Evolutionary conservation across 2,329 filamentous ascomycete species (phyloP), one percentile per base, ranked within the genome.

Genomic region (Fusarium decemcellulare): DNA sequence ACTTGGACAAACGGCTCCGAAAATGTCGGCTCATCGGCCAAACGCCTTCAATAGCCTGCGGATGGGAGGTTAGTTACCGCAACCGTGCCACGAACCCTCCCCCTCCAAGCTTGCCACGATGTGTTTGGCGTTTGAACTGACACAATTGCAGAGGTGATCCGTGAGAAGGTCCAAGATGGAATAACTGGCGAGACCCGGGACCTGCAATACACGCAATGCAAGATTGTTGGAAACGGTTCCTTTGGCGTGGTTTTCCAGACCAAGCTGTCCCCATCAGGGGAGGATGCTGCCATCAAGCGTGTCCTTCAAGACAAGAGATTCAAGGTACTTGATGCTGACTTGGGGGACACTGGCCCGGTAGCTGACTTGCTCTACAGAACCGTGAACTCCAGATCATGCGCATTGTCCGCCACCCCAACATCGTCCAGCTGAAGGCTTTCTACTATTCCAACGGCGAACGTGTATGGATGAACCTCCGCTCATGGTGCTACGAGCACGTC

Each of bases 231-330:
- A 81, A 99, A 99, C 84, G 96, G 96, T 74, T 98, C 95, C 37
- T 99, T 99, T 76, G 96, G 96, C 72, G 95, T 99, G 53, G 96
- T 99, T 71, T 99, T 99, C 82, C 96, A 99, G 85, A 99, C 96
- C 61, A 98, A 98, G 86, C 89, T 99, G 76, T 95, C 95, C 66
- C 96, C 96, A n/a, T 96, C 93, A 70, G 95, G 95, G 70, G 96
- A 99, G 82, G 96, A 99, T 84, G 96, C 96, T 57, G 96, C 96
- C 80, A 99, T 99, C 87, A 99, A 99, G 88, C 92, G 96, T 76
- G 96, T 99, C 65, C 89, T 99, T 63, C 96, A 99, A 80, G 96
- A 99, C 87, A 99, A 99, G 88, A 91, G 96, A 79, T 99, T 99
- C 91, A 99, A 99, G 93, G 96, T 97, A 79, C 32, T 77, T 51